phyloP scores from a whole-genome alignment of 2,329 filamentous ascomycete genomes.

The Colletotrichum salicis region DNA sequence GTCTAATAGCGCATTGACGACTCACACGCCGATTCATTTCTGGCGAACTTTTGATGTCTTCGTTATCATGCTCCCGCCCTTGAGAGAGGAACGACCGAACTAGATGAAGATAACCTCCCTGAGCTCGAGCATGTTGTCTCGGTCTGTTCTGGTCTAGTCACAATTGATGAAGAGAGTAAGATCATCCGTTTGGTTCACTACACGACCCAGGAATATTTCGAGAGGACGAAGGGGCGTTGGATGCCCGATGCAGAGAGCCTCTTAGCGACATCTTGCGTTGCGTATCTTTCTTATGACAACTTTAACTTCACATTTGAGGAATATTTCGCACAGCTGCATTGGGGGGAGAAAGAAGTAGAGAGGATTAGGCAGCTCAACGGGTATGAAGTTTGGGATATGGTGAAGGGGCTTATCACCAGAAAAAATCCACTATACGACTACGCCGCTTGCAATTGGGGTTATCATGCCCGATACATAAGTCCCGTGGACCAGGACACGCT shows the following conservation, averaged over 20 bases:
- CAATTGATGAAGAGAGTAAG: not conserved
- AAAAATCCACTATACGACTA: conserved; percentile 6
- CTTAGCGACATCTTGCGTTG: not conserved
- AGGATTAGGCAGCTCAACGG: no score
- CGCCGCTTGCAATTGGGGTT: conserved; percentile 3
- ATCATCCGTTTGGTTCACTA: not conserved
- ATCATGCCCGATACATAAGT: not conserved
- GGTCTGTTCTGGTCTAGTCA: not conserved
- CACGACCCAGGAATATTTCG: not conserved
- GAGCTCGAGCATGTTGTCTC: not conserved
- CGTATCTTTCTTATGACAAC: not conserved
- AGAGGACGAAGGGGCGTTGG: not conserved
- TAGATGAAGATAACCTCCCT: not conserved
- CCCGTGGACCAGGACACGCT: not conserved
- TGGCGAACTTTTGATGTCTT: not conserved
- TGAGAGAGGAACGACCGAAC: not conserved
- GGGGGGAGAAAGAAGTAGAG: no score
- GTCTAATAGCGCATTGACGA: not conserved
- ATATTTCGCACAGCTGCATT: not conserved
- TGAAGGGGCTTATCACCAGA: no score
- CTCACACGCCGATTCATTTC: no score
- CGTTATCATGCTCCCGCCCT: not conserved
- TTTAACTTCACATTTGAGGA: not conserved
- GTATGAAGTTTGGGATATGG: no score
- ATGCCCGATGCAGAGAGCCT: not conserved